A percentile compares a stretch with the other conserved stretches of the same genome.
phyloP scores from a whole-genome alignment of 2,329 filamentous ascomycete species.

The Fusarium temperatum region DNA sequence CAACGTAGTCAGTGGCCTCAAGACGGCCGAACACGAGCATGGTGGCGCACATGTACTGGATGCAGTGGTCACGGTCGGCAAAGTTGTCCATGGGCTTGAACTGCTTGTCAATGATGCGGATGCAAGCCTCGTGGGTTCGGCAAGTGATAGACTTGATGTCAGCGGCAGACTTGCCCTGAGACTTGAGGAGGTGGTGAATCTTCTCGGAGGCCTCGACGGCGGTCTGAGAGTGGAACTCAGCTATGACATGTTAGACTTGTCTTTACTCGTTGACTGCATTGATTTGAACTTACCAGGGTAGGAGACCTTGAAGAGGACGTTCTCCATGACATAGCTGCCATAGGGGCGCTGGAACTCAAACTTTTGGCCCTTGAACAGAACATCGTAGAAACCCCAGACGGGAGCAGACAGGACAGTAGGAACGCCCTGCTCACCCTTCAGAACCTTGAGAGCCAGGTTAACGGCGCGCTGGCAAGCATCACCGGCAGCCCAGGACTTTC shows the following conservation, averaged over 20 bases:
- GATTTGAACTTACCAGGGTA: conserved; percentile 76
- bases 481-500: conserved; percentile 98
- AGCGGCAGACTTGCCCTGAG: conserved; percentile 86
- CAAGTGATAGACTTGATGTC: conserved; percentile 95
- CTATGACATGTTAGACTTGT: conserved; percentile 47
- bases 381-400: conserved; percentile 98
- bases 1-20: conserved; percentile 91
- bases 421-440: conserved; percentile 89
- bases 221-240: conserved; percentile 98
- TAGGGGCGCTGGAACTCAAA: conserved; percentile 97
- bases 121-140: conserved; percentile 97
- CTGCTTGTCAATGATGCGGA: conserved; percentile 99
- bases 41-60: conserved; percentile 98
- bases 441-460: conserved; percentile 88
- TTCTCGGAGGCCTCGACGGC: conserved; percentile 94
- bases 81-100: conserved; percentile 99
- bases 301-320: conserved; percentile 99
- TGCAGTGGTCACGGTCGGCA: conserved; percentile 98
- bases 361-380: conserved; percentile 93
- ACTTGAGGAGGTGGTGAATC: conserved; percentile 83
- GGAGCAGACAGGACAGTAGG: conserved; percentile 93
- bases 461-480: conserved; percentile 97
- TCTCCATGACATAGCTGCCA: conserved; percentile 99
- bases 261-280: neutral
- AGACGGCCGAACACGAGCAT: conserved; percentile 97